These are phyloP conservation scores for Cladosporium phlei DNA, from an alignment of 2,329 filamentous ascomycete genomes.

Conservation along the genomic window DNA sequence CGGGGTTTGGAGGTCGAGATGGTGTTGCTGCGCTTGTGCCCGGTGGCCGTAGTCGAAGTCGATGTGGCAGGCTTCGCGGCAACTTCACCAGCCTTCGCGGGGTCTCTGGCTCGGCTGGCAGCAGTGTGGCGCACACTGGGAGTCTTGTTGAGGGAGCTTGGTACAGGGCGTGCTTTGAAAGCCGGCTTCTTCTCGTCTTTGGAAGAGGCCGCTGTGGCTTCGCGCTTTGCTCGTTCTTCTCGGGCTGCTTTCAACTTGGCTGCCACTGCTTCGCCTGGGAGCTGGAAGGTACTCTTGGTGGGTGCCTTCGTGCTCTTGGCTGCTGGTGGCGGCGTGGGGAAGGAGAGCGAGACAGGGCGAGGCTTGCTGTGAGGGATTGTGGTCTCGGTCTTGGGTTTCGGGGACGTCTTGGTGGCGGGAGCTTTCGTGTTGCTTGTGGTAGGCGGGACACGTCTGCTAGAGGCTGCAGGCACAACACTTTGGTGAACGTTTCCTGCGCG, in stretches of 20 bases:
- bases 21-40: conserved; percentile 23
- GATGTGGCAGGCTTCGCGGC: neutral
- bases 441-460: conserved; percentile 11
- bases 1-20: conserved; percentile 18
- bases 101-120: conserved; percentile 42
- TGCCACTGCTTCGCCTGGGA: conserved; percentile 51
- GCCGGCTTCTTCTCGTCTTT: conserved; percentile 35
- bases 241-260: conserved; percentile 49
- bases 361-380: conserved; percentile 38
- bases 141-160: conserved; percentile 23
- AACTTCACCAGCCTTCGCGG: conserved; percentile 26
- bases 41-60: neutral
- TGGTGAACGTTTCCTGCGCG: conserved; percentile 16
- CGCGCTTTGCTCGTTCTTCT: conserved; percentile 44
- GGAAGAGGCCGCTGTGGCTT: conserved; percentile 33
- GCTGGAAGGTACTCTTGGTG: conserved; percentile 47
- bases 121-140: conserved; percentile 43
- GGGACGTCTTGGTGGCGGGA: conserved; percentile 1
- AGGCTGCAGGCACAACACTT: conserved; percentile 1
- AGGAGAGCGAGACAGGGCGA: conserved; percentile 45
- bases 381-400: conserved; percentile 24
- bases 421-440: conserved; percentile 15
- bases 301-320: conserved; percentile 48
- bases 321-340: conserved; percentile 43
- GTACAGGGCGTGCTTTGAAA: conserved; percentile 47